Base-by-base conservation (phyloP, 1,139 yeast genomes). In the Pichiaceae sp. region DNA sequence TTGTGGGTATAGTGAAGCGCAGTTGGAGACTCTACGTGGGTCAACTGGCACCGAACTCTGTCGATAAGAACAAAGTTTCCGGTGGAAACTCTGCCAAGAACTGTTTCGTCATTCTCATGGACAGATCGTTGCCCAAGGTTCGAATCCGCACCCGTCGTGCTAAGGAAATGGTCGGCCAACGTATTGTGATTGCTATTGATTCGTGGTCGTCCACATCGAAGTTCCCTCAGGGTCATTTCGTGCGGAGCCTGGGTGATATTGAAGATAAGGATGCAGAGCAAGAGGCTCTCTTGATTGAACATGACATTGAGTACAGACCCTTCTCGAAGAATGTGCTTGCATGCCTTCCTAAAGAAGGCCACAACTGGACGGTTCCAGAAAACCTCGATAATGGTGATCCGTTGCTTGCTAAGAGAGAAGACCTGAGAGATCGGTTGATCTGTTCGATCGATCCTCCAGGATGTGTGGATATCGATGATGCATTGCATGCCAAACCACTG, bases 401-500 rank as follows among this genome's bases (percentile, higher is more conserved):
- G 9, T 65, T 73, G 44, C 61, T 83, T 48, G 65, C 68, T 25
- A 75, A 78, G 47, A 76, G 99, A 57, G 72, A 66, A 39, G 99
- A 93, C 60, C 68, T 89, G 43, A 75, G 98, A 54, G 93, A 91
- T 50, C 76, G 86, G 49, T 66, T 86, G 33, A 87, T 93, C 30
- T 93, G 99, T 59, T 83, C 95, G 29, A 93, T 93, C 47, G 99
- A 93, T 68, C 99, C 99, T 12, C 96, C 96, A 2, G 81, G 83
- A 32, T 91, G 98, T 76, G 97, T 89, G 47, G 99, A 93, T 73
- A 93, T 93, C 50, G 99, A 93, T 66, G 99, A 93, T 65, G 98
- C 99, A 1, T 66, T 93, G 39, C 98, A 93, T 57, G 97, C 98
- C 0, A 67, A 71, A 46, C 57, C 60, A 39, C 69, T 93, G 34